Evolutionary conservation across 2,329 filamentous ascomycete species (phyloP), one percentile per base, ranked within the genome.

Genomic region (Penicillium digitatum): DNA sequence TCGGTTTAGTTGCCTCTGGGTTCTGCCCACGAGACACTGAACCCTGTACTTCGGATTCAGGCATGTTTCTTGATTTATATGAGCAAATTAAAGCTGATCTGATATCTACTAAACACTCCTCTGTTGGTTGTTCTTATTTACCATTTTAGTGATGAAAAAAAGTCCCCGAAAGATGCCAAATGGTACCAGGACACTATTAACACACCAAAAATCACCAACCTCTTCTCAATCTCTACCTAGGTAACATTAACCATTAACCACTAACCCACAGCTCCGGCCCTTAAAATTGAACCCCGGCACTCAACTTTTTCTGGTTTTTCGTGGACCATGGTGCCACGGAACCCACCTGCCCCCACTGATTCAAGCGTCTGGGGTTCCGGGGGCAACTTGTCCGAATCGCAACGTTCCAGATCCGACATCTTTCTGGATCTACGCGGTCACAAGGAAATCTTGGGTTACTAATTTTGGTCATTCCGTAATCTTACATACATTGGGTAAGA

Each of bases 311-410:
- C 52, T 40, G 40, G 47, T 55, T 51, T 54, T 29, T 35, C 44
- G 32, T 49, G 16, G n/a, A 8, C 10, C 9, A 38, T 48, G 35
- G 39, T 54, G 51, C 51, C 40, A 54, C 46, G 3, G 47, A 44
- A 45, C 45, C 52, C 52, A 55, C 52, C 34, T 39, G 3, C 24
- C 48, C 52, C 52, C 46, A 51, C 52, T 39, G 46, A 54, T 54
- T 45, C 32, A 54, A 46, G 26, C 40, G 39, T 40, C 27, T 20
- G 31, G 31, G 39, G 39, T 42, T 42, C 39, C 16, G 24, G 43
- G 20, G 52, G 52, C 52, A 55, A 55, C 26, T 55, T 55, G 51
- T 55, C 52, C 52, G 52, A 54, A 54, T 16, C 26, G 22, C 3
- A 11, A 24, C 20, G 14, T 26, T 22, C 18, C 22, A 48, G 16